Evolutionary conservation across 208 protist species (phyloP), one percentile per base, ranked within the genome.

Genomic region (Naegleria lovaniensis): DNA sequence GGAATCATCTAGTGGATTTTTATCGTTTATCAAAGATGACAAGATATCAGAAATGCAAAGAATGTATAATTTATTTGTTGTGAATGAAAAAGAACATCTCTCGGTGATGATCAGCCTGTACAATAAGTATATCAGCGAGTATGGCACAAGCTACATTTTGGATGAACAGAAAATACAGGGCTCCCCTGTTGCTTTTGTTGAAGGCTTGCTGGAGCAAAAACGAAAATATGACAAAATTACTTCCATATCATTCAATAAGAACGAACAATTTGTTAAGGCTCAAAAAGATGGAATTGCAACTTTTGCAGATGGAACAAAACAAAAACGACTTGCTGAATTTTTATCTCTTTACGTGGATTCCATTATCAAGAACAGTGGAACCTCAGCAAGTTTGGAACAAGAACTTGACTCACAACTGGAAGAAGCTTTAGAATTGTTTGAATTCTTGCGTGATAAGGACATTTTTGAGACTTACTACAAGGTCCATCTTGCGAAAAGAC

Each of bases 391-490:
- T 33, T 33, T 33, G 25, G 75, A 83, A n/a, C n/a, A 83, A n/a
- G 75, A 52, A 52, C 43, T 87, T 2, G 83, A 51, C 1, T 15
- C 15, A 51, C 40, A 15, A 0, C 36, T 88, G 1, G 48, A 88
- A 13, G 38, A 92, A 29, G 90, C 91, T 11, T 90, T 92, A 13
- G 25, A 85, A 5, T 36, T 92, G 0, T 92, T 91, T 40, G 36
- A 29, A 3, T 92, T 92, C 90, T 51, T 92, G 38, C 11, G 39
- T 2, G 91, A 92, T n/a, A 92, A 92, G 76, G 91, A 92, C 39
- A 43, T 92, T 90, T 92, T 92, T 48, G 91, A 92, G 55, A 83
- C 13, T 38, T 90, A 91, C 59, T 87, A 92, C 90, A 92, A 92
- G 52, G 11, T n/a, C 13, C 90, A 92, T 22, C 91, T 92, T 25